Base-by-base conservation (phyloP, 179 eudicot genomes). In the Actinidia chinensis region DNA sequence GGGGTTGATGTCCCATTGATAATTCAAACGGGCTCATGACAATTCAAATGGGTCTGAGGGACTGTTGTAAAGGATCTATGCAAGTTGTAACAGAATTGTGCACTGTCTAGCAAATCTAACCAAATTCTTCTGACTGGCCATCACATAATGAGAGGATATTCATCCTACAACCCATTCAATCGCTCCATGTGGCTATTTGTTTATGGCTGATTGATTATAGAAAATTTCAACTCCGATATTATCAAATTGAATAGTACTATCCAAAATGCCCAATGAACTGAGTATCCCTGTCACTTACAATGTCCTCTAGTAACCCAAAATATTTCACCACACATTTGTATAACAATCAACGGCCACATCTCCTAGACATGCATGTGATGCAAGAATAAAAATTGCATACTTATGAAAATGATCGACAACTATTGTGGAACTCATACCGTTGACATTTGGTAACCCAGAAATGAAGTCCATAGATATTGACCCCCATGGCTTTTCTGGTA, bases 51-150 rank as follows among this genome's bases (percentile, higher is more conserved):
- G 52, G 52, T 8, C 14, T 48, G 52, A 1, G 8, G 0, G 0
- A 50, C 51, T 3, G 25, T 69, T 0, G 77, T 14, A 5, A 18
- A 18, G 0, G 69, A 36, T 14, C 18, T 3, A 0, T 71, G 73
- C 4, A 81, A 5, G 13, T 78, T 84, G 33, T 84, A 81, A 13
- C 40, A 71, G 46, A 81, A 79, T 25, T 75, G 76, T 0, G 78
- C 68, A 14, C 10, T 40, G 1, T 79, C 80, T 1, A 79, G 0
- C 10, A 84, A 12, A 17, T 81, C 58, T 0, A 25, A 9, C 72
- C 67, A 84, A 36, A 51, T 84, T 74, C 12, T 8, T 28, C 6
- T 78, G 71, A 7, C 75, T 80, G 5, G 67, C 55, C 0, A 20
- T 73, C 28, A 61, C 74, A 61, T 66, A 80, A 8, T 77, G 79